Percentiles rank a stretch among this genome's conserved stretches.
phyloP scores from a whole-genome alignment of 768 basidiomycete species.

The Trametes punicea region DNA sequence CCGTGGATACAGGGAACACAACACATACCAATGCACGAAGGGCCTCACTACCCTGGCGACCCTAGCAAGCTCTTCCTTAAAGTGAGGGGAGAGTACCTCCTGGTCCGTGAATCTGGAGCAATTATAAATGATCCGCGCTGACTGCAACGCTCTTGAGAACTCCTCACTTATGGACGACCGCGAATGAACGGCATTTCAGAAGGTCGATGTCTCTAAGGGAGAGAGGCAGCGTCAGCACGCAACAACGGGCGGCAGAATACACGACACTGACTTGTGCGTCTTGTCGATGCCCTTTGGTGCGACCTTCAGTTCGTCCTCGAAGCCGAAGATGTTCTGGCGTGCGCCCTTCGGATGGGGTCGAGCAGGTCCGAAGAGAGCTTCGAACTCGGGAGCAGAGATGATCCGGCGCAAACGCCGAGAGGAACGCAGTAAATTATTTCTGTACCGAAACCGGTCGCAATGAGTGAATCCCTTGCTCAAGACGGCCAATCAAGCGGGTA shows the following conservation, averaged over 20 bases:
- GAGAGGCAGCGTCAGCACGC: not conserved
- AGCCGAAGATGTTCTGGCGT: constrained; percentile 78
- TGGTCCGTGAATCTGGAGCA: constrained; percentile 68
- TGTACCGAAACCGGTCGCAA: constrained; percentile 19
- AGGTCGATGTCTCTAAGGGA: constrained; percentile 80
- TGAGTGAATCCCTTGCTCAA: not conserved
- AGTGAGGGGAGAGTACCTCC: constrained; percentile 64
- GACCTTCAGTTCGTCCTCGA: constrained; percentile 83
- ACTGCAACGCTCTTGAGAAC: not conserved
- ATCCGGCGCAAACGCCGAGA: constrained; percentile 60
- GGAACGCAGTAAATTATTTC: constrained; percentile 61
- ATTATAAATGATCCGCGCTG: not conserved
- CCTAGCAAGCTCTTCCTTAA: constrained; percentile 57
- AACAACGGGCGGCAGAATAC: not conserved
- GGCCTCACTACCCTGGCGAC: constrained; percentile 60
- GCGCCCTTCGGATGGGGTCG: constrained; percentile 57
- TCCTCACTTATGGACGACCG: constrained; percentile 58
- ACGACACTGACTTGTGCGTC: constrained; percentile 57
- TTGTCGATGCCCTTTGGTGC: constrained; percentile 91
- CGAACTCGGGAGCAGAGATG: constrained; percentile 70
- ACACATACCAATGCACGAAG: constrained; percentile 72
- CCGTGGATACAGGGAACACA: constrained; percentile 1
- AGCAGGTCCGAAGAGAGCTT: constrained; percentile 71
- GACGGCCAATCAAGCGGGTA: not conserved
- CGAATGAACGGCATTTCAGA: constrained; percentile 77